phyloP scores from a whole-genome alignment of 2,329 filamentous ascomycete species.

The Ophiostoma quercus region DNA sequence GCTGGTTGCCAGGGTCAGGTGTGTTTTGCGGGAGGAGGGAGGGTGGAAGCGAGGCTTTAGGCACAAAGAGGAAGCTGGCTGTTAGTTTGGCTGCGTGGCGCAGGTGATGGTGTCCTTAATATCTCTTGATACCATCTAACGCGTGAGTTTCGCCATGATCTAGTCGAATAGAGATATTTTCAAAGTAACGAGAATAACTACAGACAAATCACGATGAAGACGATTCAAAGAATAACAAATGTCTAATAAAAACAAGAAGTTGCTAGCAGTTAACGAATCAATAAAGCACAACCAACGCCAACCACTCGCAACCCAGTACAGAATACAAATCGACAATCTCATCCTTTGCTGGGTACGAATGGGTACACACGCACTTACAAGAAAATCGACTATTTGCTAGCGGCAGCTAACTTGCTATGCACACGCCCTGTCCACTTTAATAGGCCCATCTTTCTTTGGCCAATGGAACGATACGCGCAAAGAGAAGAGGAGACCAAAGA shows the following conservation, averaged over 20 bases:
- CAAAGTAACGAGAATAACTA: no score
- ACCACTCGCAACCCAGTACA: not conserved
- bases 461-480: conserved; percentile 21
- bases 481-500: not conserved
- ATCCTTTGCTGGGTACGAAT: not conserved
- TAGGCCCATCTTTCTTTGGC: not conserved
- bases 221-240: not conserved
- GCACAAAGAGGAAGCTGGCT: conserved; percentile 12
- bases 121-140: not conserved
- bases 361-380: conserved; percentile 7
- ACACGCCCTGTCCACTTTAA: conserved; percentile 16
- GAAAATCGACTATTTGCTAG: conserved; percentile 12
- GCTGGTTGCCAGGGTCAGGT: not conserved
- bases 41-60: conserved; percentile 3
- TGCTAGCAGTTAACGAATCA: no score
- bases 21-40: not conserved
- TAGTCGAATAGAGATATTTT: no score
- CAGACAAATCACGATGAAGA: no score
- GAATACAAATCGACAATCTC: not conserved
- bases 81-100: not conserved
- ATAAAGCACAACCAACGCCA: not conserved
- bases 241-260: no score
- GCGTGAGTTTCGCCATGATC: not conserved
- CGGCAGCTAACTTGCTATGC: not conserved
- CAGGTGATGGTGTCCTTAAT: not conserved